These are phyloP conservation scores for Nothophytophthora sp. DNA, from an alignment of 352 stramenopile species.

Conservation along the genomic window DNA sequence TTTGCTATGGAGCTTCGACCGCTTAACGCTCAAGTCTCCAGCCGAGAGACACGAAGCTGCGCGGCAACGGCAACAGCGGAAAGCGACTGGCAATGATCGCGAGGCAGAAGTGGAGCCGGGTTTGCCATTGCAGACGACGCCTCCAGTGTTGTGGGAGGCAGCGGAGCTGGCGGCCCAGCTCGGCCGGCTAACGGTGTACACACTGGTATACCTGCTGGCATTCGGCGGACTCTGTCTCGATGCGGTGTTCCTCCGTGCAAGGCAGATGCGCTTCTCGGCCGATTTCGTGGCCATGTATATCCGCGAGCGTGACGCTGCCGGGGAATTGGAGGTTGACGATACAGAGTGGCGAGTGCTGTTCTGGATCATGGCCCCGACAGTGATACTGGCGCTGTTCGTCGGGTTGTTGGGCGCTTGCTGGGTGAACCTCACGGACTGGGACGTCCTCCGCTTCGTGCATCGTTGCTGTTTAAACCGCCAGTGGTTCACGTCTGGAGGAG, in stretches of 20 bases:
- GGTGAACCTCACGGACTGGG: conserved; percentile 60
- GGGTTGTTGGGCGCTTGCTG: conserved; percentile 41
- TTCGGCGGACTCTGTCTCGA: conserved; percentile 27
- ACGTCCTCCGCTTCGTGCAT: conserved; percentile 35
- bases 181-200: conserved; percentile 35
- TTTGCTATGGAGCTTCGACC: conserved; percentile 39
- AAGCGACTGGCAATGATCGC: background rate
- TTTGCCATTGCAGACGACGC: conserved; percentile 1
- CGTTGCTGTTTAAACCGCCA: conserved; percentile 13
- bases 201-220: conserved; percentile 32
- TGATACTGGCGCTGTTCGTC: conserved; percentile 34
- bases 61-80: conserved; percentile 7
- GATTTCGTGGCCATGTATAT: conserved; percentile 52
- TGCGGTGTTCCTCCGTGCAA: conserved; percentile 51
- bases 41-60: conserved; percentile 5
- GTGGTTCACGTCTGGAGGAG: conserved; percentile 6
- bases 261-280: conserved; percentile 53
- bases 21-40: conserved; percentile 23
- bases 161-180: conserved; percentile 23
- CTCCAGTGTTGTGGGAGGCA: conserved; percentile 16
- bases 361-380: conserved; percentile 34
- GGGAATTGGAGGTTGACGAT: conserved; percentile 45
- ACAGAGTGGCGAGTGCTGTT: conserved; percentile 40
- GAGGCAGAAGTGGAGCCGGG: background rate
- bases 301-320: conserved; percentile 38